Conservation (phyloP, 176 grass and related monocot species). For the Paspalum vaginatum region DNA sequence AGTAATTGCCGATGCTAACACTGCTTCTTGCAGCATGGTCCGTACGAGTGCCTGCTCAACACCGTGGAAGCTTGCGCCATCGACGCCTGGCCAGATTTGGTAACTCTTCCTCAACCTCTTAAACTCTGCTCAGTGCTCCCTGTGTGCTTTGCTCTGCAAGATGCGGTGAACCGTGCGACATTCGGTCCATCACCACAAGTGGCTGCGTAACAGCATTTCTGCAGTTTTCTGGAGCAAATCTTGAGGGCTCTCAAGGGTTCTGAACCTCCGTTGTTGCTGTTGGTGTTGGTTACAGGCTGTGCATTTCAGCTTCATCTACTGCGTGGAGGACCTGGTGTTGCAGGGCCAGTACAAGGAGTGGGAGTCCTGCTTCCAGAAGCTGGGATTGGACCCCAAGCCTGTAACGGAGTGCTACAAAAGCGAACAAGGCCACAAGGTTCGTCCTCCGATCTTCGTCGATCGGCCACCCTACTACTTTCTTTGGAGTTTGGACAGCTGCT, state of each 20-base stretch:
- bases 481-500: too few species aligned
- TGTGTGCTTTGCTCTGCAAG: background rate
- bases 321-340: conserved; percentile 70
- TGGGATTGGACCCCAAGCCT: conserved; percentile 59
- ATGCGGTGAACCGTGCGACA: background rate
- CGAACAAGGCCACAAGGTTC: conserved; percentile 63
- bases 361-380: conserved; percentile 74
- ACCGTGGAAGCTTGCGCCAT: conserved; percentile 88
- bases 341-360: conserved; percentile 50
- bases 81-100: conserved; percentile 83
- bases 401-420: conserved; percentile 66
- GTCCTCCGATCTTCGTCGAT: background rate
- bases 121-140: background rate
- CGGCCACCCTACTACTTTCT: too few species aligned
- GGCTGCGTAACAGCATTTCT: background rate
- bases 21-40: conserved; percentile 65
- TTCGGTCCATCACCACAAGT: background rate
- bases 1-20: conserved; percentile 4
- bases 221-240: background rate
- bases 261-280: background rate
- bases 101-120: conserved; percentile 38
- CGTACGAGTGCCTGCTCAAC: conserved; percentile 88
- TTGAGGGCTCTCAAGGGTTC: background rate
- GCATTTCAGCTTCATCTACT: conserved; percentile 89
- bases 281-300: conserved; percentile 47